Percentiles rank a stretch among this genome's conserved stretches.
phyloP scores from a whole-genome alignment of 148 eudicot species.

The Beta vulgaris region DNA sequence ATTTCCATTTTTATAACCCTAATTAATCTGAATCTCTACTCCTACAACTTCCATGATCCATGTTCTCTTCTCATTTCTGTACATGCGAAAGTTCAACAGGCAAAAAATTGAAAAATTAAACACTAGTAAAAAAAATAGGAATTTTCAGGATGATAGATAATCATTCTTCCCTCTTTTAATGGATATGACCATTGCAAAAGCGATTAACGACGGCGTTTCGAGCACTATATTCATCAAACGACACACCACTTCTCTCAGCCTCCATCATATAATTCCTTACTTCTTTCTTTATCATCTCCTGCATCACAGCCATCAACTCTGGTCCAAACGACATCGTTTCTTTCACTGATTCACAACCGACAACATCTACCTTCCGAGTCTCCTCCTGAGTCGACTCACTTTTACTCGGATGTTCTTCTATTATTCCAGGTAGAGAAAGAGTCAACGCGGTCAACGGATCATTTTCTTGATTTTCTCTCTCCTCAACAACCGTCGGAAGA shows the following conservation, averaged over 20 bases:
- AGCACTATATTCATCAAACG: background rate
- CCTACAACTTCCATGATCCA: background rate
- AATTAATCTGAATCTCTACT: background rate
- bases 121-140: background rate
- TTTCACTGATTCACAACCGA: background rate
- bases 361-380: background rate
- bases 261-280: constrained; percentile 49
- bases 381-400: constrained; percentile 1
- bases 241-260: constrained; percentile 15
- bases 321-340: constrained; percentile 36
- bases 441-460: constrained; percentile 42
- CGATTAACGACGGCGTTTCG: constrained; percentile 32
- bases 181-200: constrained; percentile 22
- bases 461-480: constrained; percentile 4
- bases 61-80: constrained; percentile 10
- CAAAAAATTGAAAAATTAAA: no score
- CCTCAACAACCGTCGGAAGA: background rate
- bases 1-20: background rate
- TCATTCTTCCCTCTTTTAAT: background rate
- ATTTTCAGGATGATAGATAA: background rate
- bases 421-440: constrained; percentile 36
- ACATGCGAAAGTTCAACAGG: constrained; percentile 12
- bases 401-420: background rate
- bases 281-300: constrained; percentile 57
- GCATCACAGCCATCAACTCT: constrained; percentile 47